These are phyloP conservation scores for Podila verticillata DNA, from an alignment of 192 early-diverging fungal species.

Conservation along the genomic window DNA sequence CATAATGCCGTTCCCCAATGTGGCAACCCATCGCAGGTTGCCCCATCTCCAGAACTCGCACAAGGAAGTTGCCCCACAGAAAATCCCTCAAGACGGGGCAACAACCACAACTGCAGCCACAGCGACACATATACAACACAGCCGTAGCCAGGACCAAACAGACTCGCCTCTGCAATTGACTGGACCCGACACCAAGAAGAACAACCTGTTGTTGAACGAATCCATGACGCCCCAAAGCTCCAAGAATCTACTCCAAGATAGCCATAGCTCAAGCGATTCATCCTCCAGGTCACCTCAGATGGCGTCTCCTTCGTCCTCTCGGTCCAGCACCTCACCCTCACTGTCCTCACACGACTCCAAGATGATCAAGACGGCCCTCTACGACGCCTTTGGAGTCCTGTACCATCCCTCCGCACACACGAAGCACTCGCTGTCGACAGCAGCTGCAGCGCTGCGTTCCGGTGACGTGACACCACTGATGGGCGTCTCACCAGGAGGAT, in stretches of 20 bases:
- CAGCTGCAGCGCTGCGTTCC: slow-evolving; percentile 23
- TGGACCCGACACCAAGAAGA: background rate
- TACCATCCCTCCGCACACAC: slow-evolving; percentile 46
- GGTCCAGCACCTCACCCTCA: background rate
- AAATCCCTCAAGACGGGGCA: background rate
- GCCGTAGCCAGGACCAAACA: background rate
- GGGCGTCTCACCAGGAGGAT: slow-evolving; percentile 37
- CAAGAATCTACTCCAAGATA: slow-evolving; percentile 5
- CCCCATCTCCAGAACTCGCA: slow-evolving; percentile 12
- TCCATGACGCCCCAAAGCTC: background rate
- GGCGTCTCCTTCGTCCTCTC: background rate
- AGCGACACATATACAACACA: background rate
- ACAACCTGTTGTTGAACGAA: background rate
- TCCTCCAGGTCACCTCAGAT: background rate
- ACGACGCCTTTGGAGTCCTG: slow-evolving; percentile 50
- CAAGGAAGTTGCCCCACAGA: background rate
- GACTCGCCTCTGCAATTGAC: background rate
- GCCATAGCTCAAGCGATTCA: background rate
- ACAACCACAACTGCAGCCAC: background rate
- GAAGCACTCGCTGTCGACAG: slow-evolving; percentile 23
- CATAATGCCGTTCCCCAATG: slow-evolving; percentile 12
- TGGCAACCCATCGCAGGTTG: slow-evolving; percentile 13
- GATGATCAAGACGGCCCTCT: slow-evolving; percentile 31
- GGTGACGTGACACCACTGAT: slow-evolving; percentile 42
- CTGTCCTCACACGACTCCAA: slow-evolving; percentile 31